Evolutionary conservation across 2,329 filamentous ascomycete genomes (phyloP), one percentile per base, ranked within the genome.

Genomic region (Chaetomium sp.): DNA sequence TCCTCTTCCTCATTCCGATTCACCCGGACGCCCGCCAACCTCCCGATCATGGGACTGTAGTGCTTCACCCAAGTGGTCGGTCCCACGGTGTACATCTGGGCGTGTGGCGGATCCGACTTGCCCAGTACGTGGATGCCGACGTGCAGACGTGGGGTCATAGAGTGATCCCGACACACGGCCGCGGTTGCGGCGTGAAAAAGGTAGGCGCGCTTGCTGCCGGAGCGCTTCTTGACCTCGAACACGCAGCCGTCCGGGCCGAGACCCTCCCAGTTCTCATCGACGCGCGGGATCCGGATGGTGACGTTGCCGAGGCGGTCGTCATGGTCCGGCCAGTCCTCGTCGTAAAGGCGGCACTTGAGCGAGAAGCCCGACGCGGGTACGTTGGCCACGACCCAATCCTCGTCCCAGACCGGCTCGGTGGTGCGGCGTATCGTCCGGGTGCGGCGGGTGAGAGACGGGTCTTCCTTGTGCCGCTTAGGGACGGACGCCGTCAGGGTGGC

Each of bases 261-360:
- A 0, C 90, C 91, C 9, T 79, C 71, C 91, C 91, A 96, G 47
- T 82, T 75, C 50, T 90, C 86, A 56, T 80, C 80, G 7, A 97
- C 74, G 1, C 78, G 74, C 12, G 82, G 78, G 0, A 90, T 86
- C 21, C 84, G 78, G 61, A 97, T 80, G 55, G 92, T 92, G 3
- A 92, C 91, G 73, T 95, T 96, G 12, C 94, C 94, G 23, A 98
- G 83, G 29, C 92, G 85, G 77, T 98, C 94, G 74, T 98, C 90
- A 69, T 90, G 87, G 74, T 97, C 91, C 1, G 89, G 86, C 38
- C 88, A 87, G 77, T 98, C 94, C 75, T 98, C 94, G 73, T 98
- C 94, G 77, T 93, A 96, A 21, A 98, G 78, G 60, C 91, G 85
- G 67, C 91, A 92, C 75, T 97, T 97, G 70, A 98, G 83, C 63